Evolutionary conservation across 371 early-diverging fungal genomes (phyloP), one percentile per base, ranked within the genome.

Genomic region (Rhizopus delemar): DNA sequence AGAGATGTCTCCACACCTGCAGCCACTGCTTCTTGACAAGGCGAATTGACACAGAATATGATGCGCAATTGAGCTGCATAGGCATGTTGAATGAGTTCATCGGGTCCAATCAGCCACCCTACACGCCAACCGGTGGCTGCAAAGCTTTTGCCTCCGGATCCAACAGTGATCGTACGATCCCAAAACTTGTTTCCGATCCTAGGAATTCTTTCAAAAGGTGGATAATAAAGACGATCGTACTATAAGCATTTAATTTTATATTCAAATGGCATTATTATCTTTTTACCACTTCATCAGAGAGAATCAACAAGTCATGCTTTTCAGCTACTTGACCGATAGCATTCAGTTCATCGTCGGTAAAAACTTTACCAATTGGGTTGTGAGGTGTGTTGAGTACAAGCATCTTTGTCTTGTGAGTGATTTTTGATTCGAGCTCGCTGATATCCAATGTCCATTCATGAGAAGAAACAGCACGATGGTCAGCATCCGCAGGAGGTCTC

Each of bases 41-140:
- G 96, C 0, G 95, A 91, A 66, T 86, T 91, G 52, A 91, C 88
- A 58, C 90, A 86, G 64, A 96, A 97, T 0, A 94, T 91, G 43
- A 93, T 83, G 62, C 93, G 91, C 29, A 93, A 90, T 66, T 96
- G 97, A 1, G 95, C 94, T 31, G 93, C 84, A 73, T 94, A 84
- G 0, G 89, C 82, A 11, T 91, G 80, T 33, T 89, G 80, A 52
- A 92, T 81, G 43, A 96, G 63, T 16, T 84, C 77, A 29, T 81
- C 84, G 29, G 93, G 91, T 7, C 92, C 97, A 51, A 95, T 84
- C 48, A 90, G 69, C 97, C 97, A 97, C 46, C 98, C 98, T 29
- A 97, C 85, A 63, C 96, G 93, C 98, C 98, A 97, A 16, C 98
- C 98, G 1, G 98, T 97, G 6, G 94, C 92, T 29, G 95, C 94